Percentiles rank a stretch among this genome's conserved stretches.
These are phyloP conservation scores for Chenopodium album DNA, from an alignment of 148 eudicot genomes.

Conservation along the genomic window DNA sequence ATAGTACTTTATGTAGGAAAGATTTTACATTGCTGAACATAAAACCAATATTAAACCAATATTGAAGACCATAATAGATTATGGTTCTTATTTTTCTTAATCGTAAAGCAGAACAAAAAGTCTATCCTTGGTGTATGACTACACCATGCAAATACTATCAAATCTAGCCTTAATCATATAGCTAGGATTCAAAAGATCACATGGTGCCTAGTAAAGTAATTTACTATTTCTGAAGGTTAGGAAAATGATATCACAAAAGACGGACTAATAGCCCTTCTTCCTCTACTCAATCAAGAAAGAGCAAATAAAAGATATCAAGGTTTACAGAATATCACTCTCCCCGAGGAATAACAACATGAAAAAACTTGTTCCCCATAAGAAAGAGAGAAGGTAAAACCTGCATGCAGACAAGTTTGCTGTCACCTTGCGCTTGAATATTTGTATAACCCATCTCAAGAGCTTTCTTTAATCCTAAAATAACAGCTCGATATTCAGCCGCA, in stretches of 20 bases:
- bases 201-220: background rate
- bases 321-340: background rate
- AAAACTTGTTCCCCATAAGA: background rate
- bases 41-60: background rate
- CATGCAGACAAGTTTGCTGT: conserved; percentile 95
- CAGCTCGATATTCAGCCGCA: conserved; percentile 84
- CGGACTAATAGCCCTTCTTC: background rate
- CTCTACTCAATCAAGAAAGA: background rate
- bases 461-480: conserved; percentile 73
- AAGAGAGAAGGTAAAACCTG: conserved; percentile 50
- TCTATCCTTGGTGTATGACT: background rate
- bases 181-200: background rate
- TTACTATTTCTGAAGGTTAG: background rate
- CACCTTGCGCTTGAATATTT: conserved; percentile 66
- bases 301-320: too few relatives aligned
- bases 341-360: background rate
- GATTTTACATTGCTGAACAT: background rate
- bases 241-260: background rate
- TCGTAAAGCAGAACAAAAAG: background rate
- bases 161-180: background rate
- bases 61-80: background rate
- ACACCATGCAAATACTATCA: background rate
- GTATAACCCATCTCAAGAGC: conserved; percentile 83
- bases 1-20: background rate
- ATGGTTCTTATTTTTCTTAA: background rate